Conservation (phyloP, 352 stramenopile species). For the Thalassiosira delicatula region DNA sequence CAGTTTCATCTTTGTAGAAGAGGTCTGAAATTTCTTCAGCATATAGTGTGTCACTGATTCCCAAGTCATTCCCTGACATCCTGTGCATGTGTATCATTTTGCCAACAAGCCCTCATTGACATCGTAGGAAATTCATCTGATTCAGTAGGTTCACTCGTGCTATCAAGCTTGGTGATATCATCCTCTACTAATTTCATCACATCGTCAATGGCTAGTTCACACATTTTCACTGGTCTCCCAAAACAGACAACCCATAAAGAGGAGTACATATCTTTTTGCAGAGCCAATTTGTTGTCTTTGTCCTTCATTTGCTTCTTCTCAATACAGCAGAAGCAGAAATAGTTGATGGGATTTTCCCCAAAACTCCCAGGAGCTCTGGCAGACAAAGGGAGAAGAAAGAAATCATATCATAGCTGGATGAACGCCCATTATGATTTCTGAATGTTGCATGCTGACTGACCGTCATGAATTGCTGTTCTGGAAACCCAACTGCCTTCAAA, state of each 20-base stretch:
- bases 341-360: conserved; percentile 13
- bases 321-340: conserved; percentile 31
- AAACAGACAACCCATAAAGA: conserved; percentile 18
- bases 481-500: conserved; percentile 11
- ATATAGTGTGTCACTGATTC: too few species aligned
- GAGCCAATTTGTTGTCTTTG: not conserved
- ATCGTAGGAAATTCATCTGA: not conserved
- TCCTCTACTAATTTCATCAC: conserved; percentile 20
- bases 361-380: conserved; percentile 13
- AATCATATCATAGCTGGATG: conserved; percentile 18
- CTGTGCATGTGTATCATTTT: too few species aligned
- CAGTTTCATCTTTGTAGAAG: conserved; percentile 21
- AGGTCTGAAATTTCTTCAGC: too few species aligned
- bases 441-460: conserved; percentile 5
- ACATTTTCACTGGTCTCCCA: not conserved
- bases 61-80: too few species aligned
- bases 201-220: not conserved
- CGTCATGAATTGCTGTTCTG: conserved; percentile 2
- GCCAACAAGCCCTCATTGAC: too few species aligned
- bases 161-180: conserved; percentile 7
- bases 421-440: conserved; percentile 1
- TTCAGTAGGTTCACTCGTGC: not conserved
- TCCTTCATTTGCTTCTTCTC: conserved; percentile 8
- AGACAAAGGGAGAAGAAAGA: conserved; percentile 28
- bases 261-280: not conserved